phyloP scores from a whole-genome alignment of 2,329 filamentous ascomycete species.

The Pyrenochaeta sp. region DNA sequence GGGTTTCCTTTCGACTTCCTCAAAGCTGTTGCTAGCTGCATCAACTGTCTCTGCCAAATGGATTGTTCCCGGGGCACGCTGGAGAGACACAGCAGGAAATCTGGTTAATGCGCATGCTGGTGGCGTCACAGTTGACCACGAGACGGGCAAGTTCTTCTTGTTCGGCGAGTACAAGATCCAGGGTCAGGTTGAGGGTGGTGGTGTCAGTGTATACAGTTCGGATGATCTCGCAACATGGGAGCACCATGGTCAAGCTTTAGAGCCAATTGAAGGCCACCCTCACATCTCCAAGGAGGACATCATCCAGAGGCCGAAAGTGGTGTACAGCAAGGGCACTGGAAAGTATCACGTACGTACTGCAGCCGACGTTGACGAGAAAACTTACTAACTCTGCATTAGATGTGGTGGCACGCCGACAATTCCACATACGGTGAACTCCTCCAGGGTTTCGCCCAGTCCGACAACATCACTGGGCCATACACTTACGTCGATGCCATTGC shows the following conservation, averaged over 20 bases:
- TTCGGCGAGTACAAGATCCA: slow-evolving; percentile 70
- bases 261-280: slow-evolving; percentile 62
- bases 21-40: slow-evolving; percentile 32
- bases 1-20: slow-evolving; percentile 28
- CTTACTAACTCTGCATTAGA: slow-evolving; percentile 39
- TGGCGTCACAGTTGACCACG: slow-evolving; percentile 61
- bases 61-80: slow-evolving; percentile 69
- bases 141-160: slow-evolving; percentile 65
- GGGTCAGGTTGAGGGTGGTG: slow-evolving; percentile 67
- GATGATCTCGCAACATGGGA: slow-evolving; percentile 68
- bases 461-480: slow-evolving; percentile 64
- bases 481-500: slow-evolving; percentile 62
- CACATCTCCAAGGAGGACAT: slow-evolving; percentile 65
- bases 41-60: slow-evolving; percentile 56
- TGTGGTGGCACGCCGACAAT: slow-evolving; percentile 71
- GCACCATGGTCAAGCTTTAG: slow-evolving; percentile 64
- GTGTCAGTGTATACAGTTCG: slow-evolving; percentile 66
- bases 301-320: slow-evolving; percentile 70
- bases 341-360: slow-evolving; percentile 63
- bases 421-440: slow-evolving; percentile 64
- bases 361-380: too few species aligned
- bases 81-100: slow-evolving; percentile 68
- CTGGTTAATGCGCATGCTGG: slow-evolving; percentile 70
- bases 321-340: slow-evolving; percentile 62
- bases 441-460: slow-evolving; percentile 64